Conservation (phyloP, 495 filamentous ascomycete species). For the Penicillium psychrofluorescens region DNA sequence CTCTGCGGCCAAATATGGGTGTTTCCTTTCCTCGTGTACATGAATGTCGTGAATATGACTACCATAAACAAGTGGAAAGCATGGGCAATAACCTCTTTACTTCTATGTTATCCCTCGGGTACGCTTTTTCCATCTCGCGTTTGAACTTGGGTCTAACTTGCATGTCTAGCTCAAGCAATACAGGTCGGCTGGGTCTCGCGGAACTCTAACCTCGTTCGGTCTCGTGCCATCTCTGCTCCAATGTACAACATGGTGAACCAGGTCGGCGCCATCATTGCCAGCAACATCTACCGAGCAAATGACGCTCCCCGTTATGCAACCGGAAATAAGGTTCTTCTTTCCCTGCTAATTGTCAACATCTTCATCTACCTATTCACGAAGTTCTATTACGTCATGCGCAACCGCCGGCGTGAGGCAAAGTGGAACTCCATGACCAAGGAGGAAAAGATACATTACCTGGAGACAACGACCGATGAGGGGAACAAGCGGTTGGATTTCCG, state of each 20-base stretch:
- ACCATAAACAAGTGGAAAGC: no score
- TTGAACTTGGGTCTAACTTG: background rate
- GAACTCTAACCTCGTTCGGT: slow-evolving; percentile 56
- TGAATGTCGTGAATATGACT: no score
- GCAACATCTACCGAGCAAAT: slow-evolving; percentile 49
- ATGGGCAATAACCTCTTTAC: background rate
- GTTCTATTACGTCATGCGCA: slow-evolving; percentile 28
- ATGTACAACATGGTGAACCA: slow-evolving; percentile 49
- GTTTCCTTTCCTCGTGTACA: no score
- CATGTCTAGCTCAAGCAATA: slow-evolving; percentile 32
- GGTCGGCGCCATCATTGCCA: slow-evolving; percentile 40
- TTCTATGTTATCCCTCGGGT: slow-evolving; percentile 43
- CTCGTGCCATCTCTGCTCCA: slow-evolving; percentile 51
- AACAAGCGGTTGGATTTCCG: slow-evolving; percentile 24
- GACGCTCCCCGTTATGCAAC: slow-evolving; percentile 44
- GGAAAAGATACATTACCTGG: slow-evolving; percentile 12
- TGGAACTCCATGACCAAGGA: slow-evolving; percentile 22
- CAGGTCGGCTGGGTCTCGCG: slow-evolving; percentile 54
- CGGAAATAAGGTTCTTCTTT: slow-evolving; percentile 44
- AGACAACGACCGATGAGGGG: slow-evolving; percentile 16
- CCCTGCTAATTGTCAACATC: slow-evolving; percentile 34
- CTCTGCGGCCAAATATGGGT: no score
- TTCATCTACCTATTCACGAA: slow-evolving; percentile 21
- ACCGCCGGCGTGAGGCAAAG: slow-evolving; percentile 15
- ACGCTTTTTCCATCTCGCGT: no score